Evolutionary conservation across 208 protist species (phyloP).

Genomic region (Wallacemonas rigidus): DNA sequence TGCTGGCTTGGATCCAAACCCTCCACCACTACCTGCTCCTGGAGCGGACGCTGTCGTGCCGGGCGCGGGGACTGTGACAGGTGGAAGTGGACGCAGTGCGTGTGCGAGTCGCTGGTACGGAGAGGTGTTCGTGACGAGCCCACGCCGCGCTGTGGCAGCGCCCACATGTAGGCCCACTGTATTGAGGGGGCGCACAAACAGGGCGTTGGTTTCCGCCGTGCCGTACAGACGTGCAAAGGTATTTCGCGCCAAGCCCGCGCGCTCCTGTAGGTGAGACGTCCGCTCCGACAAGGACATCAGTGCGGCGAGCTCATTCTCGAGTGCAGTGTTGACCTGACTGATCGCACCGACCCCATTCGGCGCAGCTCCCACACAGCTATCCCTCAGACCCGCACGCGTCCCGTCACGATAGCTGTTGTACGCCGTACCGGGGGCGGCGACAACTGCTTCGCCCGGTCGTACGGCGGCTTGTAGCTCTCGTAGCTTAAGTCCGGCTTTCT

Average conservation of each 20-base stretch:
- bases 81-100: slow-evolving; percentile 30
- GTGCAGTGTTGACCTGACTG: slow-evolving; percentile 63
- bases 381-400: slow-evolving; percentile 13
- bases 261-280: slow-evolving; percentile 56
- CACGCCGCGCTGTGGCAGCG: slow-evolving; percentile 18
- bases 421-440: not conserved
- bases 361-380: slow-evolving; percentile 11
- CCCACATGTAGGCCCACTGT: slow-evolving; percentile 21
- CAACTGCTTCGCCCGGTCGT: slow-evolving; percentile 30
- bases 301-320: slow-evolving; percentile 64
- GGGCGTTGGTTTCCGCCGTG: slow-evolving; percentile 61
- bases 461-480: slow-evolving; percentile 56
- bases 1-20: slow-evolving; percentile 18
- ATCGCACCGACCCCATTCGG: slow-evolving; percentile 33
- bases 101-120: slow-evolving; percentile 26
- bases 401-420: not conserved
- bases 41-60: too few species aligned
- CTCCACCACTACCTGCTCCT: not conserved
- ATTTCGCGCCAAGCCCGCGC: slow-evolving; percentile 49
- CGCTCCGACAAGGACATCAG: slow-evolving; percentile 59
- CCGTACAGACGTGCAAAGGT: slow-evolving; percentile 73
- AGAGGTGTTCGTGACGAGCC: slow-evolving; percentile 6
- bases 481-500: slow-evolving; percentile 41
- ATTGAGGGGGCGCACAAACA: slow-evolving; percentile 37
- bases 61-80: not conserved